Conservation (phyloP, 495 filamentous ascomycete species). For the Aspergillus taichungensis region DNA sequence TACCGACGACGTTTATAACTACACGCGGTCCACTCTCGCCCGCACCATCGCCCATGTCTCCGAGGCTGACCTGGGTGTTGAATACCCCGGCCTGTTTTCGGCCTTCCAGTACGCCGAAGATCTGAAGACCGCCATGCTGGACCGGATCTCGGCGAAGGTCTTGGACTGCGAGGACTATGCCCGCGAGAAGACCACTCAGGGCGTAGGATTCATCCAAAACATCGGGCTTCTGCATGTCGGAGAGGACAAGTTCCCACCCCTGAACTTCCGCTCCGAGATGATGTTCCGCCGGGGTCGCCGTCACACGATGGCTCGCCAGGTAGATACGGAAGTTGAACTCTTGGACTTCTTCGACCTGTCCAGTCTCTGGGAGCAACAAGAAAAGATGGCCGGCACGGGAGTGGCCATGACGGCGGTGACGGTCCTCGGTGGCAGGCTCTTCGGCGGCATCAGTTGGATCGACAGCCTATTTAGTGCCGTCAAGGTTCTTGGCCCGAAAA, state of each 20-base stretch:
- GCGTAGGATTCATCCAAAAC: constrained; percentile 81
- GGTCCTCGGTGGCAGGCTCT: constrained; percentile 66
- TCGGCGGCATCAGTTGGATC: constrained; percentile 81
- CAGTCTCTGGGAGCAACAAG: constrained; percentile 76
- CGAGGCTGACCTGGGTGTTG: constrained; percentile 65
- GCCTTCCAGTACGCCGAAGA: constrained; percentile 93
- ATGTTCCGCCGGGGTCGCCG: constrained; percentile 78
- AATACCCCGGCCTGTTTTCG: constrained; percentile 75
- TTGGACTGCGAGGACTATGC: constrained; percentile 76
- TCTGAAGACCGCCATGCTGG: constrained; percentile 82
- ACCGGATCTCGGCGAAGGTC: constrained; percentile 73
- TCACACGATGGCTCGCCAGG: constrained; percentile 70
- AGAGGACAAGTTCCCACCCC: constrained; percentile 64
- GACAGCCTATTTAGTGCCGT: constrained; percentile 75
- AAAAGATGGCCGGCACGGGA: constrained; percentile 85
- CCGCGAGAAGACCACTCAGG: constrained; percentile 62
- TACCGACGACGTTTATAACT: constrained; percentile 72
- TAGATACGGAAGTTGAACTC: constrained; percentile 79
- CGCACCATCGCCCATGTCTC: constrained; percentile 66
- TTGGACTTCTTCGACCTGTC: constrained; percentile 89
- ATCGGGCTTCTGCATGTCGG: constrained; percentile 85
- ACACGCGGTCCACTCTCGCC: constrained; percentile 66
- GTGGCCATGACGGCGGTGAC: constrained; percentile 92
- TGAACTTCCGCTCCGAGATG: constrained; percentile 77
- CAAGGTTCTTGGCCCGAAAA: constrained; percentile 75